phyloP scores from a whole-genome alignment of 2,329 filamentous ascomycete genomes.

The Microthyrium microscopicum region DNA sequence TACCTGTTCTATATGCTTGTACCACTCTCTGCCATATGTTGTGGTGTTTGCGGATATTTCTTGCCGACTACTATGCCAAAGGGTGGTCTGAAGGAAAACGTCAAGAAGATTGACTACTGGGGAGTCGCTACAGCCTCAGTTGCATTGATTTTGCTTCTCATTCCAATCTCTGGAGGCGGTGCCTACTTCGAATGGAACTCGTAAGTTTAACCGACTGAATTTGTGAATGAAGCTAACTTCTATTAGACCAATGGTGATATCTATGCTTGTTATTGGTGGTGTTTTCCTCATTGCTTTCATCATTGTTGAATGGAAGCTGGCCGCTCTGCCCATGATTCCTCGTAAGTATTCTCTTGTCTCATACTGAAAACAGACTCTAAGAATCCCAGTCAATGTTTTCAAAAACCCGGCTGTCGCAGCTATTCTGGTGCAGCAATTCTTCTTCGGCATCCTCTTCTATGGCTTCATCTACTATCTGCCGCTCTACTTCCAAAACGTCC shows the following conservation, averaged over 20 bases:
- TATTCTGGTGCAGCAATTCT: conserved; percentile 41
- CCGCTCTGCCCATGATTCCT: neutral
- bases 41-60: conserved; percentile 30
- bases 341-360: conserved; percentile 19
- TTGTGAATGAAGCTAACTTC: too few relatives aligned
- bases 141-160: conserved; percentile 42
- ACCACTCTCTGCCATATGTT: conserved; percentile 32
- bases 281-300: conserved; percentile 19
- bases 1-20: conserved; percentile 35
- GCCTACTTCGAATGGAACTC: conserved; percentile 40
- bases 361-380: too few relatives aligned
- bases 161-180: conserved; percentile 46
- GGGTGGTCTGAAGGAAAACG: conserved; percentile 29
- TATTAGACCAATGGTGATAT: conserved; percentile 20
- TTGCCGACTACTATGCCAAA: conserved; percentile 35
- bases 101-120: conserved; percentile 41
- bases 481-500: conserved; percentile 44
- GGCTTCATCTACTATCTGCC: conserved; percentile 44
- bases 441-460: conserved; percentile 45
- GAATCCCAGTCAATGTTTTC: conserved; percentile 35
- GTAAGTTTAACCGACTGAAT: conserved; percentile 18
- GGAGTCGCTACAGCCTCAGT: conserved; percentile 38
- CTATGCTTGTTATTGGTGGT: conserved; percentile 23
- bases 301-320: neutral
- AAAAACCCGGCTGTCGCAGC: conserved; percentile 34